Evolutionary conservation across 441 rosid species (phyloP), one percentile per base, ranked within the genome.

Genomic region (Eutrema salsugineum): DNA sequence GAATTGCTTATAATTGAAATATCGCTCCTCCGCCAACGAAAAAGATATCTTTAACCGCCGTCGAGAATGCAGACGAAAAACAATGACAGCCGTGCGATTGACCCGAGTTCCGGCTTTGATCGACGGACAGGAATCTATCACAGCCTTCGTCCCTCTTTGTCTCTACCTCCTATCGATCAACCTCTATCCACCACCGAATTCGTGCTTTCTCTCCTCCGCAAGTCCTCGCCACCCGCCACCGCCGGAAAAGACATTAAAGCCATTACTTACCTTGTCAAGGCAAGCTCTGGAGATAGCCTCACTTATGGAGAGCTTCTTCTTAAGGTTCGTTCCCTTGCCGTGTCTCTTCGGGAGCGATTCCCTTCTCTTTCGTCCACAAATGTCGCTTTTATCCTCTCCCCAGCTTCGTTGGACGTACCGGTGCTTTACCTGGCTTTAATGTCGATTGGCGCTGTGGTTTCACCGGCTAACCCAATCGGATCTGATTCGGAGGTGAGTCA

Each of bases 401-500:
- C 97, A 4, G 12, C 94, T 36, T 90, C 97, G 33, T 46, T 89
- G 42, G 80, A 83, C 12, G 70, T 90, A 33, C 99, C 95, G 3
- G 78, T 90, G 38, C 46, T 94, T 67, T 90, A 91, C 82, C 83
- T 86, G 62, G 79, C 99, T 24, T 91, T 94, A 39, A 70, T 94
- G 77, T 85, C 83, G 16, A 74, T 94, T 62, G 97, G 97, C 15
- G 84, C 90, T 36, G 77, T 82, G 57, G 3, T 91, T 73, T 87
- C 89, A 28, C 97, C 99, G 20, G 85, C 90, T 51, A 94, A 91
- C 56, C 97, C 99, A 4, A 79, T 91, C 68, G 43, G 81, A 62
- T 90, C 99, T 53, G 64, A 68, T 42, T 63, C 81, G 49, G 97
- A 94, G 59, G 68, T 91, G 39, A 68, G 80, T 54, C 96, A 87